A percentile compares a stretch with the other conserved stretches of the same genome.
Conservation (phyloP, 2,329 filamentous ascomycete genomes). For the Aspergillus glaucus region DNA sequence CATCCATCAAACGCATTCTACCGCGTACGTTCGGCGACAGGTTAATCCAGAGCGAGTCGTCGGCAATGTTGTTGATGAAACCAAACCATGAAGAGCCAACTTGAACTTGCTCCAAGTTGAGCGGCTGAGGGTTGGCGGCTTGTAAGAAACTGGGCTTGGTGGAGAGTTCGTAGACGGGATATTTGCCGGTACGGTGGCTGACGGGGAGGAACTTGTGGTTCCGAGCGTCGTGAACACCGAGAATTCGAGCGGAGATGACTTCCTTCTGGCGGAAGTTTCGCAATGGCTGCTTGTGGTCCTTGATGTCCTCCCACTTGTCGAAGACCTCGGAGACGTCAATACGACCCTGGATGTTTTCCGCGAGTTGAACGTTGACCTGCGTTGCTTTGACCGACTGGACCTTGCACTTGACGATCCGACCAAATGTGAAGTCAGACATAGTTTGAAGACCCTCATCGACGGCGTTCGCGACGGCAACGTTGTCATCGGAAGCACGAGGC, state of each 20-base stretch:
- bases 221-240: conserved; percentile 83
- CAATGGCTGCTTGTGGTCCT: conserved; percentile 75
- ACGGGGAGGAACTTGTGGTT: conserved; percentile 90
- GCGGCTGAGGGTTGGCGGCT: conserved; percentile 52
- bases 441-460: conserved; percentile 59
- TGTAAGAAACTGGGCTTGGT: conserved; percentile 60
- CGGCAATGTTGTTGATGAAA: conserved; percentile 83
- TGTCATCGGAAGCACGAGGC: conserved; percentile 32
- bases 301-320: conserved; percentile 79
- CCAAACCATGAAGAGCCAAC: conserved; percentile 67
- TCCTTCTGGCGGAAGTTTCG: conserved; percentile 65
- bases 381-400: conserved; percentile 83
- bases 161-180: conserved; percentile 77
- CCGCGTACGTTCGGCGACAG: conserved; percentile 83
- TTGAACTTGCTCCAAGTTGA: conserved; percentile 67
- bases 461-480: conserved; percentile 44
- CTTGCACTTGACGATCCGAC: conserved; percentile 67
- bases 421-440: conserved; percentile 67
- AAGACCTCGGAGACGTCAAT: conserved; percentile 89
- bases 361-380: conserved; percentile 83
- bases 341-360: conserved; percentile 84
- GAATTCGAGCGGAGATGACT: conserved; percentile 64
- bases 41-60: conserved; percentile 82
- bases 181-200: conserved; percentile 73
- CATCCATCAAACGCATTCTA: conserved; percentile 72